Conservation (phyloP, 768 basidiomycete species). For the Tylopilus intermedius region DNA sequence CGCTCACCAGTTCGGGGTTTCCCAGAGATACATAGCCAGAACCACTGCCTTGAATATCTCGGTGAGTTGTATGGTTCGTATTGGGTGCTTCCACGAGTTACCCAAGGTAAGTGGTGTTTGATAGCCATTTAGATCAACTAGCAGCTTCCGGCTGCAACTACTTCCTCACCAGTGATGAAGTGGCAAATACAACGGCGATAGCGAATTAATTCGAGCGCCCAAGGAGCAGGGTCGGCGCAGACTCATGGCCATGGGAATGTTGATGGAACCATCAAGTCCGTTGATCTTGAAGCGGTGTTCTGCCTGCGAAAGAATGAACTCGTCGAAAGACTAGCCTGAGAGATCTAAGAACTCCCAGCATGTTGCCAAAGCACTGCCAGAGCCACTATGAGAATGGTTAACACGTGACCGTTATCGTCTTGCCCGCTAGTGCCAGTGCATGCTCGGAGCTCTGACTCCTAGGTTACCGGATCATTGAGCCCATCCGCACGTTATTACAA, state of each 20-base stretch:
- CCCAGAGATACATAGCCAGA: background rate
- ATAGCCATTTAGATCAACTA: background rate
- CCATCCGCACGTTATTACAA: too few species aligned
- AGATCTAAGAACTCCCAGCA: too few species aligned
- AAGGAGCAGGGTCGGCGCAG: background rate
- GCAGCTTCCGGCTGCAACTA: too few species aligned
- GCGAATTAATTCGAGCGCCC: background rate
- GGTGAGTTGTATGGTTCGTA: background rate
- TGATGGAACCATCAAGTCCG: background rate
- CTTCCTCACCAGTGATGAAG: background rate
- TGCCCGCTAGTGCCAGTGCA: too few species aligned
- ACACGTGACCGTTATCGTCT: too few species aligned
- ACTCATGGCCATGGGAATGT: background rate
- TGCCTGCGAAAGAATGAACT: too few species aligned
- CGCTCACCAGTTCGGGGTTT: background rate
- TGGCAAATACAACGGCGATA: background rate
- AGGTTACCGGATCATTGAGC: too few species aligned
- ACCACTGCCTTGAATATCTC: slow-evolving; percentile 9
- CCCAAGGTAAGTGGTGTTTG: background rate
- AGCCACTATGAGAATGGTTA: too few species aligned
- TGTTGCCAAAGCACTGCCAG: too few species aligned
- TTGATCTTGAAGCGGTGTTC: background rate
- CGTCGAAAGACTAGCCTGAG: too few species aligned
- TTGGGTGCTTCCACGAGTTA: background rate
- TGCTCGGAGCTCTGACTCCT: too few species aligned